Evolutionary conservation across 257 asterid genomes (phyloP).

Genomic region (Craterostigma plantagineum): DNA sequence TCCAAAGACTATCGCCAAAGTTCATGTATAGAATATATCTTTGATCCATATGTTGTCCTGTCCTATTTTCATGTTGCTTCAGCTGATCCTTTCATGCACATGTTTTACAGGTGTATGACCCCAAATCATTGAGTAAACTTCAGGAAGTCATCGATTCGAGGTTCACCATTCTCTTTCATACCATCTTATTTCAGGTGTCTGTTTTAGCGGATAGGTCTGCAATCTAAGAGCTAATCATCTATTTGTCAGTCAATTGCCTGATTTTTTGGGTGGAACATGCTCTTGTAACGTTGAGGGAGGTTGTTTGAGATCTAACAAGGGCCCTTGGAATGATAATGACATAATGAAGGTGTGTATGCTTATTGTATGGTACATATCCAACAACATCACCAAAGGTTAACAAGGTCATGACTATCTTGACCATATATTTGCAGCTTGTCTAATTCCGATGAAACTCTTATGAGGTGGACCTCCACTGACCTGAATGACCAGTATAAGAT

Average conservation of each 20-base stretch:
- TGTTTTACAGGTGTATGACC: constrained; percentile 49
- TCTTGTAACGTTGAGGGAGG: constrained; percentile 70
- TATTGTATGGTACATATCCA: no score
- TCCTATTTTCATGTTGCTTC: constrained; percentile 6
- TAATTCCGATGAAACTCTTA: constrained; percentile 29
- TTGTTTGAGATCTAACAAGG: constrained; percentile 77
- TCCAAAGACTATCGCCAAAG: constrained; percentile 60
- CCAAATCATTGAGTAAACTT: constrained; percentile 61
- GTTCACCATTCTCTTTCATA: no score
- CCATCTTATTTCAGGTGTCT: constrained; percentile 11
- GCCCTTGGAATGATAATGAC: constrained; percentile 93
- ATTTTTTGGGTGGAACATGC: constrained; percentile 88
- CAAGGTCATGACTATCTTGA: constrained; percentile 1
- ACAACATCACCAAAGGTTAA: constrained; percentile 5
- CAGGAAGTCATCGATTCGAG: constrained; percentile 64
- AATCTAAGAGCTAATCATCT: constrained; percentile 10
- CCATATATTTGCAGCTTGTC: constrained; percentile 31
- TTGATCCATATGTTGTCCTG: not conserved
- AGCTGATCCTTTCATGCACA: constrained; percentile 13
- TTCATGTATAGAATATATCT: constrained; percentile 32
- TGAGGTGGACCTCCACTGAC: constrained; percentile 28
- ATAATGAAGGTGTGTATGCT: constrained; percentile 51
- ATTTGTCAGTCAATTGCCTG: constrained; percentile 69
- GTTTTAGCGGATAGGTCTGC: constrained; percentile 5
- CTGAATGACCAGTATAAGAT: no score